These are phyloP conservation scores for Tricladium varicosporioides DNA, from an alignment of 2,329 filamentous ascomycete genomes.

Conservation along the genomic window DNA sequence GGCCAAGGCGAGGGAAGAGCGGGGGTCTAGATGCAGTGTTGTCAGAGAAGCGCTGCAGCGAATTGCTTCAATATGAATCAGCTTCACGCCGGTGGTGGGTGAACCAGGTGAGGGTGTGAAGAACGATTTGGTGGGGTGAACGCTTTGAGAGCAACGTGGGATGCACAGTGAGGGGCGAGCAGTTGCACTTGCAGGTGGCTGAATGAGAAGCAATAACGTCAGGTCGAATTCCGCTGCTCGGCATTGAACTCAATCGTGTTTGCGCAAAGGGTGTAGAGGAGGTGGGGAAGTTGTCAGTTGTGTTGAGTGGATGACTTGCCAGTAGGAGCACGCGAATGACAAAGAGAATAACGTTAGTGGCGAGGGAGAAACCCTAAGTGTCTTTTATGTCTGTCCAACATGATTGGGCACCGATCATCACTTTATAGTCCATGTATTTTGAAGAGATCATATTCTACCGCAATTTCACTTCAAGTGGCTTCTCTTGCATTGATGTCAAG, in stretches of 20 bases:
- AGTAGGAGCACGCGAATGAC: too few relatives aligned
- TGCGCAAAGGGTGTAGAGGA: not conserved
- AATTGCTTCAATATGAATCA: not conserved
- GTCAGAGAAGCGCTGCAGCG: not conserved
- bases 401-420: too few relatives aligned
- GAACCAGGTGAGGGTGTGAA: not conserved
- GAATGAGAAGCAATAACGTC: not conserved
- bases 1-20: not conserved
- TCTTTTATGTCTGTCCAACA: too few relatives aligned
- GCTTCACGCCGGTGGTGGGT: not conserved
- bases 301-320: too few relatives aligned
- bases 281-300: not conserved
- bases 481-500: too few relatives aligned
- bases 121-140: not conserved
- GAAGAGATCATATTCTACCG: too few relatives aligned
- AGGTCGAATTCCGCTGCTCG: not conserved
- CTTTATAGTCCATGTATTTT: too few relatives aligned
- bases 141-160: slow-evolving; percentile 1
- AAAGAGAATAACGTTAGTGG: too few relatives aligned
- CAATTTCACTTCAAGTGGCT: too few relatives aligned
- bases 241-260: not conserved
- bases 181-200: slow-evolving; percentile 2
- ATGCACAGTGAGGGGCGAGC: not conserved
- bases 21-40: too few relatives aligned
- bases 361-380: too few relatives aligned